Base-by-base conservation (phyloP, 2,329 filamentous ascomycete species). In the Epichloe hybrida region DNA sequence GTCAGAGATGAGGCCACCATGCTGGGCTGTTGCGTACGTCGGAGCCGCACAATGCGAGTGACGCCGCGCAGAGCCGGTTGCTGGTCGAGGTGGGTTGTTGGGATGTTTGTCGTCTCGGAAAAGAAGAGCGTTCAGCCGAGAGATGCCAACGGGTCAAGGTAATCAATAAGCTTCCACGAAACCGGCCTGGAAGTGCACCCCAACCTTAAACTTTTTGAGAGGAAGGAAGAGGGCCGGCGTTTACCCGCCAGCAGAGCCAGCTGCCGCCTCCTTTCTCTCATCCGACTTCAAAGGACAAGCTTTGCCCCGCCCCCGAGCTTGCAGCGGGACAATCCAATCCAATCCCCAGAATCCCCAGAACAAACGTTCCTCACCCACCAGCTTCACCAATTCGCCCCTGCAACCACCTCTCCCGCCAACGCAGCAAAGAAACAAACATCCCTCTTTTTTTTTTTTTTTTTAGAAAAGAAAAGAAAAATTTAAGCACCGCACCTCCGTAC, bases 1-100 rank as follows among this genome's bases (percentile, higher is more conserved):
- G 45, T 49, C 48, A 54, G 17, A 17, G 48, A 52, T 31, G 44
- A 36, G 48, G 44, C 46, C 48, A 31, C 48, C 52, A 54, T 54
- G 50, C 27, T 46, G 46, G 48, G 38, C 43, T 48, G 39, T 23
- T 40, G 49, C 46, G 52, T 47, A 52, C 46, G 50, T 55, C 50
- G 52, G 43, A 51, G 50, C 52, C 35, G 50, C 53, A 37, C 38
- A 43, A 44, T 50, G 46, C 45, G 34, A 48, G 17, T 35, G 45
- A 21, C 49, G 50, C 48, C 54, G 48, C 50, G 49, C 52, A 55
- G 43, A 52, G 50, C 46, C 48, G 35, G 20, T 44, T 13, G 7
- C 23, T 13, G 20, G 15, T 43, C 15, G 35, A 40, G 4, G 17
- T 27, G 12, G 31, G 23, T 27, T 4, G 23, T 23, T 40, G 21